These are phyloP conservation scores for Cladophialophora bantiana DNA, from an alignment of 2,329 filamentous ascomycete species.

Conservation along the genomic window DNA sequence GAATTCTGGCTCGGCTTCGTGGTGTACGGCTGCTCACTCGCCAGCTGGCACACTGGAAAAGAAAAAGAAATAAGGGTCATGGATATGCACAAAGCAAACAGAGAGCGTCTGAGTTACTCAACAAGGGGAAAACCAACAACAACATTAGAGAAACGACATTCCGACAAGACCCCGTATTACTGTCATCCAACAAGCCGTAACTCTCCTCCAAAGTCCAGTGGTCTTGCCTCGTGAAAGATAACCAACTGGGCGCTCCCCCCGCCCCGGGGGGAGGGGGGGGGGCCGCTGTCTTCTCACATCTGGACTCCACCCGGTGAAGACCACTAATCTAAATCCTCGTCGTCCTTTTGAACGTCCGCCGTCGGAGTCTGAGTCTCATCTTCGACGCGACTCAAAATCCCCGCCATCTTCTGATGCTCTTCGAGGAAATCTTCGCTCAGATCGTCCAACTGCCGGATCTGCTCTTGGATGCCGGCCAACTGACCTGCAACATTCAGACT, in stretches of 20 bases:
- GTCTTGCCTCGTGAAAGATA: neutral
- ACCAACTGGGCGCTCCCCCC: neutral
- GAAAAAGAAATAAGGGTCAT: neutral
- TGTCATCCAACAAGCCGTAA: neutral
- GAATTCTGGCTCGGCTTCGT: neutral
- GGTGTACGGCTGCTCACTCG: neutral
- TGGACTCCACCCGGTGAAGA: constrained; percentile 6
- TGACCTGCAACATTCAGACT: constrained; percentile 43
- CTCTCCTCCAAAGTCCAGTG: neutral
- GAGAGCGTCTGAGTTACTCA: too few relatives aligned
- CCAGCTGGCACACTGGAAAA: too few relatives aligned
- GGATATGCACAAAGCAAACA: neutral
- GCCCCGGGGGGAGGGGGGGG: too few relatives aligned
- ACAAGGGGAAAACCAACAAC: neutral
- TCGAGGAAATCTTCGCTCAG: constrained; percentile 55
- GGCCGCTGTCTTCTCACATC: neutral
- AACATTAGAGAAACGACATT: neutral
- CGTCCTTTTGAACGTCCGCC: constrained; percentile 6
- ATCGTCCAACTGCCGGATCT: constrained; percentile 41
- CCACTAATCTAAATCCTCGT: constrained; percentile 15
- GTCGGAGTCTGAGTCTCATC: constrained; percentile 22
- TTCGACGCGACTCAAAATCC: constrained; percentile 33
- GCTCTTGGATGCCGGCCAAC: constrained; percentile 53
- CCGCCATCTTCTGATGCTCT: constrained; percentile 46
- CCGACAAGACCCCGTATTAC: neutral